Evolutionary conservation across 2,329 filamentous ascomycete species (phyloP).

Genomic region (Diplodia scrobiculata): DNA sequence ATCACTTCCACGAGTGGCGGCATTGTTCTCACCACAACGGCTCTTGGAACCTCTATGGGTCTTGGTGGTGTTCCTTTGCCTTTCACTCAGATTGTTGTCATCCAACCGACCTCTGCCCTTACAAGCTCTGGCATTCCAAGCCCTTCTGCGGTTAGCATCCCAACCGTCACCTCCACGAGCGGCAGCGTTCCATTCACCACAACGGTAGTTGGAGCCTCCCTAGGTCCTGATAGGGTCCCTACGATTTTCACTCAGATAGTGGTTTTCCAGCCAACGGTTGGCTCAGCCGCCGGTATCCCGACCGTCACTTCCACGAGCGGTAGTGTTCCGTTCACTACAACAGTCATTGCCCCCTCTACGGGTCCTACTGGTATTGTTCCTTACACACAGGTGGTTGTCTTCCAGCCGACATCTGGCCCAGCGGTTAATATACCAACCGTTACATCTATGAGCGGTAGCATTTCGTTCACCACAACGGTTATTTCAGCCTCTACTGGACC

Average conservation of each 20-base stretch:
- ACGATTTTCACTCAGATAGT: too few species aligned
- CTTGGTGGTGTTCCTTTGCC: neutral
- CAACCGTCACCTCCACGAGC: too few species aligned
- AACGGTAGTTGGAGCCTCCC: too few species aligned
- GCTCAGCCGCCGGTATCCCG: neutral
- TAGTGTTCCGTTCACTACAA: neutral
- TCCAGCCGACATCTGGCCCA: neutral
- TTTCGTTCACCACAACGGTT: neutral
- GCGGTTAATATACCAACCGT: neutral
- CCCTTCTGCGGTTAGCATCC: too few species aligned
- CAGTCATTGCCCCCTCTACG: neutral
- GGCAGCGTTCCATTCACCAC: too few species aligned
- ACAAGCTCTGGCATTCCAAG: too few species aligned
- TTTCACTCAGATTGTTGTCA: neutral
- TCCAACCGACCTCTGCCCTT: too few species aligned
- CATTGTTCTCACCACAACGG: neutral
- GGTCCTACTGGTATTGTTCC: too few species aligned
- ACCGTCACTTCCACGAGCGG: neutral
- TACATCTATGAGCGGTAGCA: neutral
- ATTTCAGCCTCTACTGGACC: neutral
- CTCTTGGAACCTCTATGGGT: neutral
- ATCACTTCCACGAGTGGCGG: neutral
- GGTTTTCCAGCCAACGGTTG: neutral
- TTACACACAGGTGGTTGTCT: neutral
- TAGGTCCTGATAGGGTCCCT: too few species aligned